Evolutionary conservation across 1,139 yeast species (phyloP), one percentile per base, ranked within the genome.

Genomic region (Yamadazyma siamensis): DNA sequence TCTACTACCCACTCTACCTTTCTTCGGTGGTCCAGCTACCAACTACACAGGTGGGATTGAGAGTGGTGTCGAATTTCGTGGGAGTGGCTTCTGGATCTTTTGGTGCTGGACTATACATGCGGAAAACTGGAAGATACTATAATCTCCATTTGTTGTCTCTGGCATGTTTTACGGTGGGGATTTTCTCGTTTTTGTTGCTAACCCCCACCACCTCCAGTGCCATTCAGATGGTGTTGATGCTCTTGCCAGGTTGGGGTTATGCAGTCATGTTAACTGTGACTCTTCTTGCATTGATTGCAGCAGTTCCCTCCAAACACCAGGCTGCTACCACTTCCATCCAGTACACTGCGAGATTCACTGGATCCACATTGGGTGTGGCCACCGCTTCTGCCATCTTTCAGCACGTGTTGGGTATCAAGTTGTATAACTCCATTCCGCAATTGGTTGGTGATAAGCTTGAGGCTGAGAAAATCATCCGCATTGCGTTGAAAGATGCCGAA

Each of bases 251-350:
- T 1, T 52, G 75, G 27, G 83, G 82, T 5, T 72, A 71, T 38
- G 66, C 87, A 2, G 65, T 72, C 13, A 65, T 81, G 53, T 68
- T 82, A 41, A 82, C 89, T 0, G 72, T 81, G 10, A 77, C 88
- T 0, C 60, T 82, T 30, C 56, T 81, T 27, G 80, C 88, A 1
- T 65, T 82, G 57, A 80, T 82, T 36, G 78, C 87, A 0, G 71
- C 77, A 2, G 77, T 70, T 7, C 83, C 84, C 3, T 62, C 58
- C 23, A 72, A 75, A 39, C 70, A 65, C 41, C 89, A 81, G 52
- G 89, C 89, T 4, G 73, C 82, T 6, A 75, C 85, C 0, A 82
- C 91, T 1, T 79, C 87, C 1, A 80, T 82, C 37, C 86, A 81
- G 44, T 82, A 82, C 51, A 78, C 85, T 4, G 81, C 80, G 58